Evolutionary conservation across 176 grass and related monocot genomes (phyloP).

Genomic region (Panicum miliaceum): DNA sequence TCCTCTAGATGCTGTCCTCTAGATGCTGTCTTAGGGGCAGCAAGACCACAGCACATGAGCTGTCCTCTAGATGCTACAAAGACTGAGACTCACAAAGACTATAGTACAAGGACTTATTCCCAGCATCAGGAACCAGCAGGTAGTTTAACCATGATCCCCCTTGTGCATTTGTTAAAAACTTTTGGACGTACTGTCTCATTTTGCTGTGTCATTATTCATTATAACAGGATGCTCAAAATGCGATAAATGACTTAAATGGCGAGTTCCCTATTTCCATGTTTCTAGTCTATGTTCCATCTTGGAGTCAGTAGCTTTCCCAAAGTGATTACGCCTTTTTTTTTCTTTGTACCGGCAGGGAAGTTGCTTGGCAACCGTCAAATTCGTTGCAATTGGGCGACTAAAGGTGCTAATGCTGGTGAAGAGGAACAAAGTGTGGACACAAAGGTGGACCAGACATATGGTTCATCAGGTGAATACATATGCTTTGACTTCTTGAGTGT

Average conservation of each 20-base stretch:
- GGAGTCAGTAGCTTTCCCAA: constrained; percentile 14
- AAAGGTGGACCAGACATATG: constrained; percentile 75
- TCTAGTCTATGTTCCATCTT: background rate
- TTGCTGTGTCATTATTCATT: constrained; percentile 46
- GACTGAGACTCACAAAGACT: too few relatives aligned
- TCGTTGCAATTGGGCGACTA: constrained; percentile 97
- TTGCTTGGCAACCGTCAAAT: constrained; percentile 96
- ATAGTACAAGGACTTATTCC: too few relatives aligned
- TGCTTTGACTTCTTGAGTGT: constrained; percentile 1
- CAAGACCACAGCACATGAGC: too few relatives aligned
- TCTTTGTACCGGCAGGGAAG: constrained; percentile 63
- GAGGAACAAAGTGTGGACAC: constrained; percentile 81
- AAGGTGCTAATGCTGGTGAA: constrained; percentile 82
- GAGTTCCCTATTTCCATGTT: constrained; percentile 21
- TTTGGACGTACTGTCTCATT: constrained; percentile 16
- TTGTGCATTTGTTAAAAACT: background rate
- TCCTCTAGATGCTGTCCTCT: too few relatives aligned
- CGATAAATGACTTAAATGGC: constrained; percentile 96
- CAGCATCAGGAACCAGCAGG: too few relatives aligned
- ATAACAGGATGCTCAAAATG: constrained; percentile 88
- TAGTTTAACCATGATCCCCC: too few relatives aligned
- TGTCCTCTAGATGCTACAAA: too few relatives aligned
- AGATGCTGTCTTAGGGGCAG: too few relatives aligned
- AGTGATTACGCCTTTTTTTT: constrained; percentile 4
- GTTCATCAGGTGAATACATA: constrained; percentile 63